Evolutionary conservation across 164 flowering plant species (phyloP), one percentile per base, ranked within the genome.

Genomic region (Macadamia tetraphylla): DNA sequence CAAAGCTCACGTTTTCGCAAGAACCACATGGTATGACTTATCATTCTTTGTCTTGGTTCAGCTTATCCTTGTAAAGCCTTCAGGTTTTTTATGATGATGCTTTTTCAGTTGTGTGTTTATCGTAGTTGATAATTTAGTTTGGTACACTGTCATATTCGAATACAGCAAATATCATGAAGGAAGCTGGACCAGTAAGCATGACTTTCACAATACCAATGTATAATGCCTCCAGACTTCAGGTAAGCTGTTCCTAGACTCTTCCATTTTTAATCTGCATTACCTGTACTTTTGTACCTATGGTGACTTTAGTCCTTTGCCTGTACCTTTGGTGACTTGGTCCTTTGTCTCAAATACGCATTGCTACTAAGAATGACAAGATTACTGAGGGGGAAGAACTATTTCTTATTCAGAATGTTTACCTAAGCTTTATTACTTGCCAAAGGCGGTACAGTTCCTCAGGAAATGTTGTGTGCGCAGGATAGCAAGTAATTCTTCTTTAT

Each of bases 181-280:
- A 89, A 85, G 86, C 89, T 72, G 98, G 97, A 62, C 97, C 98
- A 44, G 94, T 91, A 57, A 87, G 89, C 83, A 88, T 91, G 94
- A 89, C 86, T 53, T 91, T 93, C 79, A 86, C 89, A 43, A 89
- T 90, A 69, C 97, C 97, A 5, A 89, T 91, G 96, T 85, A 89
- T 70, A 91, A 89, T 82, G 85, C 87, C 72, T 93, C 97, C 55
- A 82, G 81, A 74, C 93, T 91, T 77, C 94, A 91, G 94, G 98
- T 87, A 75, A 71, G 75, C 13, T 56, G 62, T 18, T 32, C 31
- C 29, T 63, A 42, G 60, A 32, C 42, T 13, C 18, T 63, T 29
- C 32, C 29, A 9, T 64, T 32, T n/a, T 46, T 6, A 52, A 23
- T 57, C n/a, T 31, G 32, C 60, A 1, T 30, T 43, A 9, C 4